Evolutionary conservation across 352 stramenopile genomes (phyloP).

Genomic region (Pythium sukuiense): DNA sequence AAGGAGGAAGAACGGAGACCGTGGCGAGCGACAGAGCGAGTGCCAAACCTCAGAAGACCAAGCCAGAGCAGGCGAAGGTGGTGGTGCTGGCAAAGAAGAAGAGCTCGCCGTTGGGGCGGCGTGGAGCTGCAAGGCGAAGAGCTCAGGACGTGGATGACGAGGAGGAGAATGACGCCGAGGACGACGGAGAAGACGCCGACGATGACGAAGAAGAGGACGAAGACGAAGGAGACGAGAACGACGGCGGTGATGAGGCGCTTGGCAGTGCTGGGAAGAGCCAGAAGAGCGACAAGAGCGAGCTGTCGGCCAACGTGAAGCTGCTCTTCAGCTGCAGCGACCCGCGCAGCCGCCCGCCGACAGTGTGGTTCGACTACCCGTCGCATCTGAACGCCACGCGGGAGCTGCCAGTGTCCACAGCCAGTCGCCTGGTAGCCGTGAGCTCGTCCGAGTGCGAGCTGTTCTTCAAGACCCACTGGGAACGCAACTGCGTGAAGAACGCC

Average conservation of each 20-base stretch:
- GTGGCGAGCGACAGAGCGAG: background rate
- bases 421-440: slow-evolving; percentile 41
- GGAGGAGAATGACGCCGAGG: slow-evolving; percentile 46
- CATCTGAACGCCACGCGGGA: slow-evolving; percentile 54
- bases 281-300: slow-evolving; percentile 39
- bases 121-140: slow-evolving; percentile 5
- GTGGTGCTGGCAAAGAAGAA: slow-evolving; percentile 13
- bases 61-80: background rate
- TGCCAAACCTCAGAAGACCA: background rate
- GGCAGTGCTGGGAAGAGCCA: slow-evolving; percentile 10
- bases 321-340: slow-evolving; percentile 53
- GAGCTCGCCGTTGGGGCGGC: slow-evolving; percentile 32
- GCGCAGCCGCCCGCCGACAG: slow-evolving; percentile 48
- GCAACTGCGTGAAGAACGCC: slow-evolving; percentile 92
- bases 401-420: slow-evolving; percentile 15
- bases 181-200: background rate
- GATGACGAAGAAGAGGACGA: slow-evolving; percentile 36
- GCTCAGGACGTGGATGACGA: slow-evolving; percentile 34
- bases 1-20: background rate
- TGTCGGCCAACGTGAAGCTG: slow-evolving; percentile 44
- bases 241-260: background rate
- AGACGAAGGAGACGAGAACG: slow-evolving; percentile 16
- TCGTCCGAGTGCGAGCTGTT: slow-evolving; percentile 41
- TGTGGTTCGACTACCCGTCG: slow-evolving; percentile 90
- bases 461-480: slow-evolving; percentile 90